These are phyloP conservation scores for Lentinula guzmanii DNA, from an alignment of 768 basidiomycete species.

Conservation along the genomic window DNA sequence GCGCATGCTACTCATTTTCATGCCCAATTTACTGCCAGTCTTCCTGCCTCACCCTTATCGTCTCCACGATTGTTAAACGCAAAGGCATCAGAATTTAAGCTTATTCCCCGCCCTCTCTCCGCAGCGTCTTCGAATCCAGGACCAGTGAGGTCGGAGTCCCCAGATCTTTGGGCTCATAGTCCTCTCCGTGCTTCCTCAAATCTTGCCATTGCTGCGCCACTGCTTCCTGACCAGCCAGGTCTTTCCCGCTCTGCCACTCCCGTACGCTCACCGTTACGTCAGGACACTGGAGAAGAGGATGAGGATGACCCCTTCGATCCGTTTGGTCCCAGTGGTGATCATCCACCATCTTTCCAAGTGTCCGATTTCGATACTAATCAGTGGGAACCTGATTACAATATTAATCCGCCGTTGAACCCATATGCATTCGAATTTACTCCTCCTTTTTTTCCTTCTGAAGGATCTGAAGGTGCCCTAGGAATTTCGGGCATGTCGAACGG, in stretches of 20 bases:
- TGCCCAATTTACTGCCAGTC: constrained; percentile 69
- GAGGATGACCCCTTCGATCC: constrained; percentile 88
- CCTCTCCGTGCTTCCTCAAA: constrained; percentile 71
- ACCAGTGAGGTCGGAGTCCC: constrained; percentile 71
- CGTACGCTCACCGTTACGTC: constrained; percentile 57
- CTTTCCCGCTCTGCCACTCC: constrained; percentile 57
- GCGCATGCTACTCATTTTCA: constrained; percentile 48
- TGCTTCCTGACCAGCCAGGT: constrained; percentile 63
- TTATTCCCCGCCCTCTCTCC: constrained; percentile 74
- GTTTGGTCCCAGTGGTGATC: constrained; percentile 42
- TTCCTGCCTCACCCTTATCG: constrained; percentile 78
- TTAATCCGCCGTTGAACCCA: constrained; percentile 19
- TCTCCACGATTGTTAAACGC: constrained; percentile 85
- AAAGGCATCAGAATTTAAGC: constrained; percentile 86
- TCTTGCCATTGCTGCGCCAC: constrained; percentile 86
- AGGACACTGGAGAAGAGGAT: constrained; percentile 52
- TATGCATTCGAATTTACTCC: constrained; percentile 13
- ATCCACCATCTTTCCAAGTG: constrained; percentile 54
- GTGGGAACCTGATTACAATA: constrained; percentile 46
- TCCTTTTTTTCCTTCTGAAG: neutral
- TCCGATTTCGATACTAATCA: constrained; percentile 54
- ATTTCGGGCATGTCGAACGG: constrained; percentile 14
- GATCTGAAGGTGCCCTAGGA: neutral
- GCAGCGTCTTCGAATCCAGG: constrained; percentile 62
- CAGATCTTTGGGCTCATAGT: constrained; percentile 83